Conservation (phyloP, 345 rosid genomes). For the Heritiera littoralis region DNA sequence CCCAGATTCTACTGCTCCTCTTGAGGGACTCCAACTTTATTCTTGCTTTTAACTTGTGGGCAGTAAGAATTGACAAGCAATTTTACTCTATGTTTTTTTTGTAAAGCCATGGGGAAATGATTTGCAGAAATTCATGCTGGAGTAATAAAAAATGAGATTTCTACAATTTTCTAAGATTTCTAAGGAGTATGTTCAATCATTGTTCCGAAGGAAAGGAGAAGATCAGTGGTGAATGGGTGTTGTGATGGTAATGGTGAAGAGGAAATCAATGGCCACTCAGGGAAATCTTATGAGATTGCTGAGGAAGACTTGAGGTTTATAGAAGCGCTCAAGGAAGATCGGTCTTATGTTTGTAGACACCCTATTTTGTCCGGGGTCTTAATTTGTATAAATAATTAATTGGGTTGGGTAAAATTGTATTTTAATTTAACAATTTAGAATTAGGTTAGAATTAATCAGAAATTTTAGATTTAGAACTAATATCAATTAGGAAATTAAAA, state of each 20-base stretch:
- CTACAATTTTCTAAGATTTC: background rate
- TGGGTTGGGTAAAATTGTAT: no score
- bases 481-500: no score
- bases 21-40: no score
- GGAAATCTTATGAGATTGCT: background rate
- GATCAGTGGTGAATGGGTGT: background rate
- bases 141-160: background rate
- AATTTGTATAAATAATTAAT: no score
- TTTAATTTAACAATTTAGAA: no score
- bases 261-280: background rate
- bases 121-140: background rate
- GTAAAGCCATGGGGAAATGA: background rate
- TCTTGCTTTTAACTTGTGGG: no score
- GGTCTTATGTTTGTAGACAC: conserved; percentile 23
- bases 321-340: conserved; percentile 27
- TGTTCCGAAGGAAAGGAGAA: background rate
- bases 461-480: no score
- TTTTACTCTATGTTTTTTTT: no score
- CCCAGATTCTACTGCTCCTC: no score
- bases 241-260: background rate
- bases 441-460: no score
- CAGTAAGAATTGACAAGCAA: no score
- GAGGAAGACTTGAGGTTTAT: conserved; percentile 21
- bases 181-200: background rate
- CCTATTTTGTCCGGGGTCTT: no score